These are phyloP conservation scores for Furcasterigmium sp. DNA, from an alignment of 2,329 filamentous ascomycete species.

Conservation along the genomic window DNA sequence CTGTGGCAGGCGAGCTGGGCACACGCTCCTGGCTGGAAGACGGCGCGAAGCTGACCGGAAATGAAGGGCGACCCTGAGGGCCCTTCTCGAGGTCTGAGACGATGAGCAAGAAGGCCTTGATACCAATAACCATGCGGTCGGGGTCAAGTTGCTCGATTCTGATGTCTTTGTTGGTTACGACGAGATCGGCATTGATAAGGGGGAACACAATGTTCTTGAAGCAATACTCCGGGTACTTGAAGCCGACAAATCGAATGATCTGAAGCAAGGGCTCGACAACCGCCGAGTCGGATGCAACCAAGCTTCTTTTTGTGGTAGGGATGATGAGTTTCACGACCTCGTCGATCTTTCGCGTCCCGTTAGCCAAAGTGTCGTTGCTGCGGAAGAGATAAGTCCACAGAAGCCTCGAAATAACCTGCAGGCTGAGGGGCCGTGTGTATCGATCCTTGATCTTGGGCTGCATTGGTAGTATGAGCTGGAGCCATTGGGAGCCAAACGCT, in stretches of 20 bases:
- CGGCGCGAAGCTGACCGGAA: constrained; percentile 62
- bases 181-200: constrained; percentile 87
- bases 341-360: constrained; percentile 74
- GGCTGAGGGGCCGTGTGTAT: constrained; percentile 67
- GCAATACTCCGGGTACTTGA: constrained; percentile 88
- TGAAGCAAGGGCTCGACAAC: constrained; percentile 89
- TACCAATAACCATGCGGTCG: constrained; percentile 95
- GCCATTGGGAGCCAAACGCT: constrained; percentile 79
- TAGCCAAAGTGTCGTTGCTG: constrained; percentile 63
- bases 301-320: constrained; percentile 71
- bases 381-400: constrained; percentile 95
- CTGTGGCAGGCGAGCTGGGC: constrained; percentile 44
- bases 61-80: constrained; percentile 71
- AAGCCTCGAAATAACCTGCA: constrained; percentile 85
- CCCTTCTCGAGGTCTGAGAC: constrained; percentile 89
- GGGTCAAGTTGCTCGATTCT: constrained; percentile 92
- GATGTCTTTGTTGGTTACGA: constrained; percentile 68
- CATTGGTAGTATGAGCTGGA: constrained; percentile 70
- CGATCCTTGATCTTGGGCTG: constrained; percentile 83
- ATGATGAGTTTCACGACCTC: constrained; percentile 83
- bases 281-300: constrained; percentile 76
- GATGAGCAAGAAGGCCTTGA: constrained; percentile 86
- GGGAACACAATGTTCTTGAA: constrained; percentile 93
- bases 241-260: constrained; percentile 90
- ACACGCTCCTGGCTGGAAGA: constrained; percentile 33